phyloP scores from a whole-genome alignment of 2,329 filamentous ascomycete species.

The Trichoderma hamatum region DNA sequence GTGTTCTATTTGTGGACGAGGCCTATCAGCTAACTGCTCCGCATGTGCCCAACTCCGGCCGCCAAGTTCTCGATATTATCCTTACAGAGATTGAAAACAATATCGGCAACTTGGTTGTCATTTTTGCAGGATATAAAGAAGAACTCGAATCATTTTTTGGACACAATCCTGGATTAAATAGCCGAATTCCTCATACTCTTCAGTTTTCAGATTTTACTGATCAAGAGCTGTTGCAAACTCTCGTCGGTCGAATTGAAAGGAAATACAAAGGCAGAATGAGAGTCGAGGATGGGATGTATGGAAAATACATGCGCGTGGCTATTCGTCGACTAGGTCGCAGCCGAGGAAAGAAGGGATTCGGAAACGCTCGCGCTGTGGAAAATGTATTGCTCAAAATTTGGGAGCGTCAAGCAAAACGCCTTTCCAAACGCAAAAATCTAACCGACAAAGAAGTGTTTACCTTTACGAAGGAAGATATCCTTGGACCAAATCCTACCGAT shows the following conservation, averaged over 20 bases:
- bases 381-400: constrained; percentile 6
- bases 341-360: constrained; percentile 6
- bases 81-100: constrained; percentile 2
- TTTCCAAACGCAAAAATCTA: not conserved
- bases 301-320: not conserved
- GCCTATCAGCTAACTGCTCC: constrained; percentile 4
- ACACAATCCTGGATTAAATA: constrained; percentile 12
- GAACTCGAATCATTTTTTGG: constrained; percentile 2
- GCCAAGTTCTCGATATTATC: not conserved
- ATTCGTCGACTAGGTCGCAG: not conserved
- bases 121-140: constrained; percentile 11
- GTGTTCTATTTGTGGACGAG: constrained; percentile 12
- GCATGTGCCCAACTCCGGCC: not conserved
- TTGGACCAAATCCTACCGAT: not conserved
- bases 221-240: not conserved
- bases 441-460: not conserved
- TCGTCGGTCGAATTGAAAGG: not conserved
- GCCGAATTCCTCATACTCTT: not conserved
- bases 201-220: not conserved
- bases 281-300: not conserved
- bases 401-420: constrained; percentile 8
- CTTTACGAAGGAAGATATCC: constrained; percentile 10
- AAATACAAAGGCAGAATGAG: constrained; percentile 1
- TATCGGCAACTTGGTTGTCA: not conserved
- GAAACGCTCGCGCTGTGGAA: constrained; percentile 4